Evolutionary conservation across 2,329 filamentous ascomycete species (phyloP), one percentile per base, ranked within the genome.

Genomic region (Cercospora sp.): DNA sequence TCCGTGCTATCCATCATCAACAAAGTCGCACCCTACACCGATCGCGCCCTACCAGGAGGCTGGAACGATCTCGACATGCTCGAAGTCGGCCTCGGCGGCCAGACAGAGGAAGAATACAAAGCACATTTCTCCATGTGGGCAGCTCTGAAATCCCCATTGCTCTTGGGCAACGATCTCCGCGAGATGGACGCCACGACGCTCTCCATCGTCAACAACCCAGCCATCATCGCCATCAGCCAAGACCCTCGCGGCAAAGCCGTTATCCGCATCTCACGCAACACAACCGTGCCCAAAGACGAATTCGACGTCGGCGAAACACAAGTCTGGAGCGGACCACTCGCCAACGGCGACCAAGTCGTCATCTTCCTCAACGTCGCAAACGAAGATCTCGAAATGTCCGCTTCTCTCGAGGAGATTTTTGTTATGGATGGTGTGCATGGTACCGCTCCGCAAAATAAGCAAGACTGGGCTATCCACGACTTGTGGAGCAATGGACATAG

Each of bases 101-200:
- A 80, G 69, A 73, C 73, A 23, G 82, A 84, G 68, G 78, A 79
- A 12, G 81, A 83, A 71, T 81, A 82, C 67, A 77, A 79, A 40
- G 73, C 79, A 3, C 83, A 85, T 70, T 81, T 84, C 74, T 79
- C 78, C 67, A 82, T 85, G 78, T 85, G 83, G 83, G 81, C 82
- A 2, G 76, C 82, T n/a, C 74, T 82, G 61, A 82, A 82, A 65
- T 83, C 82, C 2, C 83, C 83, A 1, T 73, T 84, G 30, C 77
- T 85, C 59, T 83, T 85, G 68, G 83, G 82, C 58, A 83, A 82
- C 63, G 79, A 83, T 64, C 76, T 84, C 57, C 75, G 75, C 58
- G 33, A 60, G 3, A 60, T 60, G 58, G 58, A 60, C 40, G 33
- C 58, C 20, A 85, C 40, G 78, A 78, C 26, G 74, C 82, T 1